Conservation (phyloP, 2,329 filamentous ascomycete genomes). For the Fusarium temperatum region DNA sequence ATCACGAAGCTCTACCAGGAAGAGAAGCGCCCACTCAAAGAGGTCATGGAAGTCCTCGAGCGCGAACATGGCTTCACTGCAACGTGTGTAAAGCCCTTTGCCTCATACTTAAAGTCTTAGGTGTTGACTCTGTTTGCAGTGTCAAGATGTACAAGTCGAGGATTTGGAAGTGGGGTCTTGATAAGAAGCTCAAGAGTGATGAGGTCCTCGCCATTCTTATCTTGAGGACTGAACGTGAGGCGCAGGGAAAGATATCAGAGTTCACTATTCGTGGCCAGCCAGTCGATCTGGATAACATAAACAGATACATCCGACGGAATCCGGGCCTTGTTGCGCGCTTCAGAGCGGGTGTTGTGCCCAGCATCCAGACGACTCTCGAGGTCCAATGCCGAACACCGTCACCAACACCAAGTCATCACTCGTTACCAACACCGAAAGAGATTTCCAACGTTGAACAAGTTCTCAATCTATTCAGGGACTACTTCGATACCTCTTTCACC, state of each 20-base stretch:
- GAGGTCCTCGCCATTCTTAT: constrained; percentile 52
- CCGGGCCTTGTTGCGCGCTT: constrained; percentile 47
- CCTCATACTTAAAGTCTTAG: neutral
- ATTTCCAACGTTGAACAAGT: constrained; percentile 40
- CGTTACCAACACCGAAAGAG: constrained; percentile 37
- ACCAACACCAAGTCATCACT: constrained; percentile 29
- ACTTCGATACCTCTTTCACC: constrained; percentile 44
- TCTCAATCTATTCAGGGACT: constrained; percentile 42
- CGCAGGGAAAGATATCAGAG: constrained; percentile 46
- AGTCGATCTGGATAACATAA: constrained; percentile 52
- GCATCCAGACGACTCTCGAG: constrained; percentile 44
- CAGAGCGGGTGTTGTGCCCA: constrained; percentile 45
- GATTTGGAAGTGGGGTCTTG: constrained; percentile 54
- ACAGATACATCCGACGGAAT: constrained; percentile 52
- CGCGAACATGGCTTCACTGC: constrained; percentile 50
- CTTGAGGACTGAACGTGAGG: constrained; percentile 49
- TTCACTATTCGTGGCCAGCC: constrained; percentile 51
- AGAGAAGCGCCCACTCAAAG: constrained; percentile 52
- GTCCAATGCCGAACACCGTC: constrained; percentile 47
- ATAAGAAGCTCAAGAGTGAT: constrained; percentile 54
- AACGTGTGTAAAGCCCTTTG: constrained; percentile 45
- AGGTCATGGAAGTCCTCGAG: constrained; percentile 52
- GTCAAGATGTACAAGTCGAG: constrained; percentile 56
- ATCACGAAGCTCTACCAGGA: constrained; percentile 53
- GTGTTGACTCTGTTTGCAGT: constrained; percentile 30